phyloP scores from a whole-genome alignment of 805 yeast species.

The Candida ponderosae region DNA sequence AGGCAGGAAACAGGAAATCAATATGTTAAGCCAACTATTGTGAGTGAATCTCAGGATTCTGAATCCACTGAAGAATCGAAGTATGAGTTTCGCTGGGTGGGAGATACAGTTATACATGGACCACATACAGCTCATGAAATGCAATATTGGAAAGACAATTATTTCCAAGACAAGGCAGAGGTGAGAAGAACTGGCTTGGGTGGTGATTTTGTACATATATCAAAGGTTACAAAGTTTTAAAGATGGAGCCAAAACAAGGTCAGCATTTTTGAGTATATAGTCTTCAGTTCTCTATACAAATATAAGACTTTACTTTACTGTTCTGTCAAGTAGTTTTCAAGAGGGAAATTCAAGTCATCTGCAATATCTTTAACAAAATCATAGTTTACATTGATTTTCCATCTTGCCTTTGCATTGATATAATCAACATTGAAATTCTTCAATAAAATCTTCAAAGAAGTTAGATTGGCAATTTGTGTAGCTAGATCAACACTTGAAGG shows the following conservation, averaged over 20 bases:
- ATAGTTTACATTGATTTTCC: slow-evolving; percentile 77
- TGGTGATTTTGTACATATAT: slow-evolving; percentile 9
- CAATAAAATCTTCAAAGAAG: slow-evolving; percentile 23
- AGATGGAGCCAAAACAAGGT: no score
- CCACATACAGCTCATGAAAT: slow-evolving; percentile 42
- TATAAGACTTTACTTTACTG: no score
- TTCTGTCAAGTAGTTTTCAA: slow-evolving; percentile 51
- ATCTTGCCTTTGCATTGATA: slow-evolving; percentile 59
- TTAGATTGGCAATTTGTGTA: slow-evolving; percentile 25
- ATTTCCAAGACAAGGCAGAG: slow-evolving; percentile 38
- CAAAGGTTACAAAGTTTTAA: background rate
- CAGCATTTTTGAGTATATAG: no score
- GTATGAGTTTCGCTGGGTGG: slow-evolving; percentile 46
- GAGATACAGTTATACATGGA: slow-evolving; percentile 37
- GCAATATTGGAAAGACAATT: slow-evolving; percentile 37
- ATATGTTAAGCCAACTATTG: slow-evolving; percentile 19
- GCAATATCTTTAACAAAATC: slow-evolving; percentile 53
- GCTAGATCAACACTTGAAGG: slow-evolving; percentile 26
- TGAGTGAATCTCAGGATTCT: slow-evolving; percentile 1
- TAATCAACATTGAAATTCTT: slow-evolving; percentile 38
- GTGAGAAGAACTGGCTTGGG: slow-evolving; percentile 25
- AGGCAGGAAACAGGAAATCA: slow-evolving; percentile 34
- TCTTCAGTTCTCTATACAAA: no score
- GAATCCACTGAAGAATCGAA: slow-evolving; percentile 20
- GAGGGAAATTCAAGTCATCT: slow-evolving; percentile 54